Base-by-base conservation (phyloP, 257 asterid genomes). In the Catharanthus roseus region DNA sequence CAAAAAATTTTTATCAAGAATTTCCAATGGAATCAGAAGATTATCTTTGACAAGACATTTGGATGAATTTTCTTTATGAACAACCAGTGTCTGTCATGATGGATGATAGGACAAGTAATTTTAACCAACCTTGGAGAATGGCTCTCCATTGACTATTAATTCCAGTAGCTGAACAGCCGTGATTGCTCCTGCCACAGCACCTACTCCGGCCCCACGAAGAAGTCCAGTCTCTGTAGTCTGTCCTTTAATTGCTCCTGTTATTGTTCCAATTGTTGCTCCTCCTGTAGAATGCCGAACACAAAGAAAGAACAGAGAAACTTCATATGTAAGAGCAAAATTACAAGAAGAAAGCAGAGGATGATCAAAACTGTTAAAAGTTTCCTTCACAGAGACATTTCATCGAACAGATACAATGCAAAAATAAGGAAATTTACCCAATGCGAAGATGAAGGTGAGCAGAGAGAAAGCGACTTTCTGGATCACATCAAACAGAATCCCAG, bases 101-200 rank as follows among this genome's bases (percentile, higher is more conserved):
- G 16, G 42, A 18, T 15, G 11, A 64, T 23, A 4, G 7, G 26
- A 38, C 15, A 3, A 3, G 42, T 8, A 6, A 36, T 28, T 34
- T 71, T 69, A n/a, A 93, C 98, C 98, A 67, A 93, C 98, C 98
- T 93, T 90, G 42, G 98, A 90, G 82, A 93, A 90, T 47, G 87
- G 86, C 77, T 93, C 97, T 45, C 96, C 97, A 57, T 87, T 84
- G 18, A 86, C 53, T 21, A 90, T 75, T 70, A 86, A 88, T 50
- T 93, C 98, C 81, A 90, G 75, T 79, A 93, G 73, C 68, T 93
- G 97, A 73, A 93, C 89, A 57, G 89, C 96, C 1, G 97, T 93
- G 75, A 93, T 74, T 67, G 96, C 97, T 29, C 98, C 98, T 0
- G 96, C 80, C 55, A 93, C 90, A 8, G 89, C 89, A 73, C 98